Evolutionary conservation across 441 rosid species (phyloP).

Genomic region (Breynia disticha): DNA sequence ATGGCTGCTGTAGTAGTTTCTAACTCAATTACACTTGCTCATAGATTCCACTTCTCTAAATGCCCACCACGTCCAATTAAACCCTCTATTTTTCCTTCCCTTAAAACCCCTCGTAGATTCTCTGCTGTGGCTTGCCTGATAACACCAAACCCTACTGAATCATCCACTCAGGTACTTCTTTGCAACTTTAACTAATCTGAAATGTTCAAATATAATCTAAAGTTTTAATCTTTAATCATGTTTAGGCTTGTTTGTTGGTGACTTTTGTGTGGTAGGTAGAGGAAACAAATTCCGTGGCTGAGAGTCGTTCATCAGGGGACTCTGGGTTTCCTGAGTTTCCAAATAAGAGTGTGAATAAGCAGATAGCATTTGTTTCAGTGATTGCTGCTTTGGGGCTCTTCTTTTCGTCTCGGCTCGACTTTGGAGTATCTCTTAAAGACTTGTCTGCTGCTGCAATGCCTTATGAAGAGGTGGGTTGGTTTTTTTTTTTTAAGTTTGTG

Average conservation of each 20-base stretch:
- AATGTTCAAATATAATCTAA: background rate
- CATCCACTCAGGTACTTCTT: constrained; percentile 14
- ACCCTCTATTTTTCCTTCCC: constrained; percentile 6
- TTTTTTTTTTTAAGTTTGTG: background rate
- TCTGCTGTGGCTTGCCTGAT: constrained; percentile 36
- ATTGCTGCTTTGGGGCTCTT: constrained; percentile 53
- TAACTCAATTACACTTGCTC: constrained; percentile 27
- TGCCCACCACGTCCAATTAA: constrained; percentile 12
- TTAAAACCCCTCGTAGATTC: constrained; percentile 17
- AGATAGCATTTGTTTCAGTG: constrained; percentile 44
- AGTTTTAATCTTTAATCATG: background rate
- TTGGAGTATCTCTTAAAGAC: constrained; percentile 75
- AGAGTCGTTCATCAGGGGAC: constrained; percentile 19
- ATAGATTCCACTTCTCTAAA: constrained; percentile 30
- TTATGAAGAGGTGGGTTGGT: constrained; percentile 48
- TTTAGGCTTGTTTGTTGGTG: constrained; percentile 2
- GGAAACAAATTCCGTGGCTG: constrained; percentile 30
- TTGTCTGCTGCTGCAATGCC: constrained; percentile 63
- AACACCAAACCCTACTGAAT: constrained; percentile 31
- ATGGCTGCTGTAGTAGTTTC: constrained; percentile 57
- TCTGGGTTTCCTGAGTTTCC: constrained; percentile 50
- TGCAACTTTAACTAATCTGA: background rate
- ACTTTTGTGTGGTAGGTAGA: constrained; percentile 14
- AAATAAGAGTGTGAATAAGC: constrained; percentile 43
- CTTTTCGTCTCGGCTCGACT: constrained; percentile 51